Conservation (phyloP, 2,329 filamentous ascomycete genomes). For the Colletotrichum sp. region DNA sequence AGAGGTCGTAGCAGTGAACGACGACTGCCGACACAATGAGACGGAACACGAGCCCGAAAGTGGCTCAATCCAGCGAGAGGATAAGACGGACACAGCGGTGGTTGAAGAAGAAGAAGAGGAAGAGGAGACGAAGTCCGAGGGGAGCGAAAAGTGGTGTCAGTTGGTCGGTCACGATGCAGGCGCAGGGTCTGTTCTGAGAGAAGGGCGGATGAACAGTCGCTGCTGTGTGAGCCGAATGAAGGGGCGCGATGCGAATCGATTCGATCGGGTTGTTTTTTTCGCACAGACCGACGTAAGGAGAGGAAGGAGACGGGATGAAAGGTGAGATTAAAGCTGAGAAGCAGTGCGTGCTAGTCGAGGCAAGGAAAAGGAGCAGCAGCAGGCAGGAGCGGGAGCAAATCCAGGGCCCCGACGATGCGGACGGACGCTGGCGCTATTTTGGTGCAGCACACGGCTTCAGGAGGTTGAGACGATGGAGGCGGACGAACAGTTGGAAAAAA, state of each 20-base stretch:
- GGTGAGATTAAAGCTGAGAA: conserved; percentile 12
- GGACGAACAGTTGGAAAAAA: not conserved
- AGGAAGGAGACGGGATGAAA: conserved; percentile 12
- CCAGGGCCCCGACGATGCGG: not conserved
- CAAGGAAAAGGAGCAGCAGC: not conserved
- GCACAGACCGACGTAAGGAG: conserved; percentile 19
- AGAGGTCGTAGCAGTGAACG: not conserved
- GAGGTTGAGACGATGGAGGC: conserved; percentile 15
- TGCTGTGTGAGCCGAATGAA: not conserved
- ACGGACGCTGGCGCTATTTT: conserved; percentile 17
- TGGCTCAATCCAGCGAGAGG: not conserved
- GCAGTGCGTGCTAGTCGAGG: not conserved
- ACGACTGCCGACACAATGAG: not conserved
- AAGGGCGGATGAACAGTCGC: not conserved
- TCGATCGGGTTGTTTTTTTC: not conserved
- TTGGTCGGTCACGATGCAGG: not conserved
- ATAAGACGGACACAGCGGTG: not conserved
- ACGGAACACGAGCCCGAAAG: not conserved
- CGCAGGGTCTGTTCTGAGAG: not conserved
- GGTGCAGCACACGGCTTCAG: conserved; percentile 13
- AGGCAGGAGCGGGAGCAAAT: not conserved
- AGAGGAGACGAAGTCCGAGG: not conserved
- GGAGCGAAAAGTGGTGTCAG: not conserved
- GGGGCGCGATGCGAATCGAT: not conserved
- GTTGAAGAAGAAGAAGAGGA: not conserved